Conservation (phyloP, 139 green algal species). For the Picochlorum sp. region DNA sequence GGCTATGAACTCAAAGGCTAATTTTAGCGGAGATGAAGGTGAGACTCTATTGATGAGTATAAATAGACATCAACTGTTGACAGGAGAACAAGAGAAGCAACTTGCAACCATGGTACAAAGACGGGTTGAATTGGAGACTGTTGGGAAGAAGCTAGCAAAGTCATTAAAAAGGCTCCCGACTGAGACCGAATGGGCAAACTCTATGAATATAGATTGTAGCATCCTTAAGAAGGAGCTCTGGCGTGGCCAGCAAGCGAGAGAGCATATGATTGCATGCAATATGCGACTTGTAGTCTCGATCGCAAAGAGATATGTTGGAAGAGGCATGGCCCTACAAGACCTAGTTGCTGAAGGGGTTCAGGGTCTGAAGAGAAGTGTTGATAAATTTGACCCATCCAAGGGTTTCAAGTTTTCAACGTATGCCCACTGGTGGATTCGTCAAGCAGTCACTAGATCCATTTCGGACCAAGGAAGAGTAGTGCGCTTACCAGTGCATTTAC, state of each 20-base stretch:
- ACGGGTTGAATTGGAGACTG: constrained; percentile 45
- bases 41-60: constrained; percentile 2
- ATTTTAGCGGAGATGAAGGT: neutral
- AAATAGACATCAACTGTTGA: constrained; percentile 31
- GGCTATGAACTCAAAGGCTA: too few species aligned
- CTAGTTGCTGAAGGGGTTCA: constrained; percentile 70
- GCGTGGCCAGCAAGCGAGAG: constrained; percentile 48
- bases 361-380: constrained; percentile 69
- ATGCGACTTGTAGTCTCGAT: constrained; percentile 86
- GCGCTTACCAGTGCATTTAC: constrained; percentile 70
- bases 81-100: constrained; percentile 58
- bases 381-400: constrained; percentile 81
- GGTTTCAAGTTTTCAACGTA: constrained; percentile 97
- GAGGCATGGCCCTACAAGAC: constrained; percentile 56
- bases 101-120: constrained; percentile 62
- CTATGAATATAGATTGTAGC: constrained; percentile 10
- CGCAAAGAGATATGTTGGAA: constrained; percentile 65
- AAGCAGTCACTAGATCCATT: constrained; percentile 54
- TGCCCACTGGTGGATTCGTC: constrained; percentile 95
- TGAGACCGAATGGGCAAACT: constrained; percentile 40
- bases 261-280: constrained; percentile 84
- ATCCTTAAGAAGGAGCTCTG: constrained; percentile 21
- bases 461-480: constrained; percentile 53
- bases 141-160: constrained; percentile 19
- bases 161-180: constrained; percentile 33